Evolutionary conservation across 805 yeast species (phyloP).

Genomic region (Blastobotrys parvus): DNA sequence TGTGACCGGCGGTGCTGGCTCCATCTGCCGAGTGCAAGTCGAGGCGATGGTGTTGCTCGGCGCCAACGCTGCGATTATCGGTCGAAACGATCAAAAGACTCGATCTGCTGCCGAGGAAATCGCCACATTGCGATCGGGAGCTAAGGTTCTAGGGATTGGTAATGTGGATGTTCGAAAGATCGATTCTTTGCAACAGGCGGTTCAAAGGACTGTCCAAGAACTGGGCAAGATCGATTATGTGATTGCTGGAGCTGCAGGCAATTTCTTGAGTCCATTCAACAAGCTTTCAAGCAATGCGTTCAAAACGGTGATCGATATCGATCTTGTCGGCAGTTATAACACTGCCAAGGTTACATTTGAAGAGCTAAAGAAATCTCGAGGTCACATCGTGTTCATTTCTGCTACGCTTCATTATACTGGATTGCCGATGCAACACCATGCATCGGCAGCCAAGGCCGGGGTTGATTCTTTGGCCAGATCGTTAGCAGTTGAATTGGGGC

Average conservation of each 20-base stretch:
- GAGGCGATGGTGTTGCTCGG: conserved; percentile 80
- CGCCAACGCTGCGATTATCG: conserved; percentile 78
- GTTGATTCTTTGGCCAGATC: conserved; percentile 80
- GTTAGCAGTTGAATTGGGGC: conserved; percentile 86
- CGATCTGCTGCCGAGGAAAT: conserved; percentile 61
- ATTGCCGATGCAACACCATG: conserved; percentile 81
- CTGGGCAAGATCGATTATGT: conserved; percentile 80
- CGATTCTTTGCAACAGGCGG: conserved; percentile 53
- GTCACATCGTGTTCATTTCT: conserved; percentile 67
- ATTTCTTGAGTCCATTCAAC: conserved; percentile 73
- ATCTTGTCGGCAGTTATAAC: conserved; percentile 80
- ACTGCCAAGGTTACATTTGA: conserved; percentile 76
- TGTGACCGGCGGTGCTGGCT: conserved; percentile 94
- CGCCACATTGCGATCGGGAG: conserved; percentile 44
- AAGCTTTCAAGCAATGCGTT: conserved; percentile 79
- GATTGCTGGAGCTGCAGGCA: conserved; percentile 95
- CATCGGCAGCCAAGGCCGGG: conserved; percentile 94
- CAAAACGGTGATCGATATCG: conserved; percentile 79
- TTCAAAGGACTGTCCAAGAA: conserved; percentile 49
- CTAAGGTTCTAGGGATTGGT: conserved; percentile 63
- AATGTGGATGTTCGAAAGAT: conserved; percentile 73
- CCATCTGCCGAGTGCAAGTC: conserved; percentile 86
- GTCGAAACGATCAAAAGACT: conserved; percentile 66
- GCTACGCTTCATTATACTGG: conserved; percentile 90
- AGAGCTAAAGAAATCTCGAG: conserved; percentile 57